Evolutionary conservation across 2,329 filamentous ascomycete genomes (phyloP), one percentile per base, ranked within the genome.

Genomic region (Diaporthe sp.): DNA sequence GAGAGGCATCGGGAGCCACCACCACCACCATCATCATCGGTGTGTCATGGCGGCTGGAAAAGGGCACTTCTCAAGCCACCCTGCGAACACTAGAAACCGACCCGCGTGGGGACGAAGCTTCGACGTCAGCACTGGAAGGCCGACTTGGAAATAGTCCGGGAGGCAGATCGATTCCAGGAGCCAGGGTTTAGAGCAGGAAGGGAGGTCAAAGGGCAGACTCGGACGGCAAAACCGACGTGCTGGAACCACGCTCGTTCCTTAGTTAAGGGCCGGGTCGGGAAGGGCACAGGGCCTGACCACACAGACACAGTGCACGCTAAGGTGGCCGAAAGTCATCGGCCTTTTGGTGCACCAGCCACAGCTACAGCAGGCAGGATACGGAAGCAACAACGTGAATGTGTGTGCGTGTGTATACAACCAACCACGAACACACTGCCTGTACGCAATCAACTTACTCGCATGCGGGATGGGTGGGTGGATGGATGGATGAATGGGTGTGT

Each of bases 291-390:
- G 10, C 12, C 30, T 47, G 25, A 8, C 73, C 59, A 68, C 42
- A 44, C 42, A n/a, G 44, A n/a, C 22, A 50, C 44, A 58, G 44
- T 39, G 63, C 44, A 55, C 27, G 61, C 35, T 53, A 71, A 37
- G n/a, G 47, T 69, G 73, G 55, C 70, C 73, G 65, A 73, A 75
- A 71, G 66, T 65, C 47, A 27, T 73, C 71, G 73, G 71, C 42
- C 55, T 51, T 39, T 44, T 13, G 47, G 44, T 71, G 70, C 56
- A 63, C 35, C 58, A 63, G 70, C 44, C 56, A 68, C 32, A 53
- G 50, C 56, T 51, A 32, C 42, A 53, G 47, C 30, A 59, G 56
- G 44, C 56, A 22, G 47, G 37, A 70, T 47, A 47, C 27, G 66
- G 50, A 70, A 56, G 66, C 39, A 61, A 27, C 13, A 32, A 35